Evolutionary conservation across 805 yeast species (phyloP).

Genomic region (Metschnikowia kofuensis): DNA sequence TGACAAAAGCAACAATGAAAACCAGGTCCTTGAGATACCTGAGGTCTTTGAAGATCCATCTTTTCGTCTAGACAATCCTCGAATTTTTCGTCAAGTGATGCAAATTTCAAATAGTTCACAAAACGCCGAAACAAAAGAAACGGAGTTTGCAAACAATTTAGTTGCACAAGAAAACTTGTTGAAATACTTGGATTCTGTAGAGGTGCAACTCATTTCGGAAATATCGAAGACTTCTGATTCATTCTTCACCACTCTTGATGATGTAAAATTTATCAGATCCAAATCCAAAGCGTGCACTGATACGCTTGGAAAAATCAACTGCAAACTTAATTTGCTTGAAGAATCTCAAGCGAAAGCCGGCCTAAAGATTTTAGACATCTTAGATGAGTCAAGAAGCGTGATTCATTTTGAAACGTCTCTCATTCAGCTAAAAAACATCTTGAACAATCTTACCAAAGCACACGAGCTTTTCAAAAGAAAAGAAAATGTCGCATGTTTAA

Average conservation of each 20-base stretch:
- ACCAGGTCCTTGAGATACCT: constrained; percentile 51
- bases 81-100: constrained; percentile 72
- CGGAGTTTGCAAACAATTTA: constrained; percentile 46
- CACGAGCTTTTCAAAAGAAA: constrained; percentile 44
- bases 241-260: constrained; percentile 81
- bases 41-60: constrained; percentile 60
- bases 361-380: constrained; percentile 45
- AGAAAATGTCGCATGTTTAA: constrained; percentile 53
- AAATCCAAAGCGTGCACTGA: constrained; percentile 52
- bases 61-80: constrained; percentile 85
- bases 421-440: constrained; percentile 46
- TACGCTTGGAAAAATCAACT: constrained; percentile 45
- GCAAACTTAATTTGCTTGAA: constrained; percentile 46
- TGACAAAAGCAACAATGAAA: neutral
- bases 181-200: constrained; percentile 81
- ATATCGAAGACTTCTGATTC: constrained; percentile 81
- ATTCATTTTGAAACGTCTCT: constrained; percentile 62
- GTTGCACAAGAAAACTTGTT: constrained; percentile 74
- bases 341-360: constrained; percentile 50
- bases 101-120: constrained; percentile 51
- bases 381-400: constrained; percentile 55
- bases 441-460: constrained; percentile 34
- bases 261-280: constrained; percentile 60
- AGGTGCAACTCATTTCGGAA: constrained; percentile 73
- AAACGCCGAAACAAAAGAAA: constrained; percentile 20